Evolutionary conservation across 2,329 filamentous ascomycete genomes (phyloP).

Genomic region (Arthrinium puccinioides): DNA sequence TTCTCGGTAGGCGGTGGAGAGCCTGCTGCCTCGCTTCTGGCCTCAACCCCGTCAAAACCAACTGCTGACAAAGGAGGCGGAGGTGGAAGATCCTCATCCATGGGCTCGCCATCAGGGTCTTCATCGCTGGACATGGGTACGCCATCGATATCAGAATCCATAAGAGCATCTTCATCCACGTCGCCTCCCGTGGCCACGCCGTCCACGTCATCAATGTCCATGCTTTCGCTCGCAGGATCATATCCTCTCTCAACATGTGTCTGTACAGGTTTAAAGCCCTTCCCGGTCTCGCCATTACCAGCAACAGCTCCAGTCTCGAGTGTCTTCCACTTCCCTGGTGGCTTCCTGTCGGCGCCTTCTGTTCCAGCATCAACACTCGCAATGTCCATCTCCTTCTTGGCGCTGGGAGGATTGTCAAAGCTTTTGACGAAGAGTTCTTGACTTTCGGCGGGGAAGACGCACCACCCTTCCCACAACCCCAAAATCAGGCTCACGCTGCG

Average conservation of each 20-base stretch:
- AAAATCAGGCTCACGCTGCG: constrained; percentile 64
- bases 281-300: constrained; percentile 10
- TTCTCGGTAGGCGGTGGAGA: not conserved
- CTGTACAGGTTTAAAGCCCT: constrained; percentile 18
- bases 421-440: constrained; percentile 63
- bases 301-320: constrained; percentile 33
- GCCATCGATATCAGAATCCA: constrained; percentile 42
- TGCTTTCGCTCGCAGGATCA: constrained; percentile 29
- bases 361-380: constrained; percentile 17
- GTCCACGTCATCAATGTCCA: constrained; percentile 29
- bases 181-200: constrained; percentile 39
- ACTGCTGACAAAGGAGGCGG: too few relatives aligned
- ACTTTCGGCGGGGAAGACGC: constrained; percentile 64
- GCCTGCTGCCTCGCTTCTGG: constrained; percentile 4
- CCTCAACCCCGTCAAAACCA: constrained; percentile 4
- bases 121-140: constrained; percentile 30
- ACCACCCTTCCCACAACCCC: constrained; percentile 65
- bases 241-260: constrained; percentile 22
- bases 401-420: constrained; percentile 64
- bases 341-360: constrained; percentile 16
- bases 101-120: constrained; percentile 26
- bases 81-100: constrained; percentile 21
- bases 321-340: constrained; percentile 34
- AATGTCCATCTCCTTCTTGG: constrained; percentile 19
- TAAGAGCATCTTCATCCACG: constrained; percentile 33